Conservation (phyloP, 2,329 filamentous ascomycete genomes). For the Pyricularia sp. region DNA sequence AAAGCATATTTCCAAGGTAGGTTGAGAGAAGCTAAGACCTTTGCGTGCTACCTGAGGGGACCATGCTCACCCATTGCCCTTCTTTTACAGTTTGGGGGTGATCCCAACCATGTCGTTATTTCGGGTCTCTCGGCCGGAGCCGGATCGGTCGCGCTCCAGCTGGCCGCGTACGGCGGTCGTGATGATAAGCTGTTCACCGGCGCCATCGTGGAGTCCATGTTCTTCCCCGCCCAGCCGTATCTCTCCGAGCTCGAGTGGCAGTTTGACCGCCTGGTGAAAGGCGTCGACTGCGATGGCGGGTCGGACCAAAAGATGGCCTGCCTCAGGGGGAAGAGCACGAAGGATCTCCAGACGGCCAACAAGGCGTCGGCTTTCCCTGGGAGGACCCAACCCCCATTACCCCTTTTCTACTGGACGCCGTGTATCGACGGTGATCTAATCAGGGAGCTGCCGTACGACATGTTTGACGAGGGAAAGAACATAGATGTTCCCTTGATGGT, state of each 20-base stretch:
- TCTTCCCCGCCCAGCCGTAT: slow-evolving; percentile 33
- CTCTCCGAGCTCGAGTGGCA: slow-evolving; percentile 22
- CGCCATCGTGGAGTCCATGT: slow-evolving; percentile 32
- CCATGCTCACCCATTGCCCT: neutral
- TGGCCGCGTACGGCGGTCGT: slow-evolving; percentile 28
- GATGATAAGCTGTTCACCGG: slow-evolving; percentile 32
- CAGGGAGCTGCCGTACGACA: slow-evolving; percentile 24
- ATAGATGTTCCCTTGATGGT: slow-evolving; percentile 30
- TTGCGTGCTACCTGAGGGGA: neutral
- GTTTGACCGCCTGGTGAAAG: slow-evolving; percentile 7
- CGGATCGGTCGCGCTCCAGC: slow-evolving; percentile 6
- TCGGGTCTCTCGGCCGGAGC: slow-evolving; percentile 9
- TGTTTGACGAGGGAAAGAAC: slow-evolving; percentile 27
- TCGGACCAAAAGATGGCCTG: slow-evolving; percentile 22
- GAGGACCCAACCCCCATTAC: slow-evolving; percentile 14
- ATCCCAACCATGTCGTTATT: slow-evolving; percentile 7
- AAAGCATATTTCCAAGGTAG: slow-evolving; percentile 31
- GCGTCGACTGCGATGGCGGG: slow-evolving; percentile 20
- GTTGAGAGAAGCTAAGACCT: neutral
- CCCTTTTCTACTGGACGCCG: slow-evolving; percentile 38
- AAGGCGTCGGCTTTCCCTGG: slow-evolving; percentile 25
- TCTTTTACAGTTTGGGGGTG: slow-evolving; percentile 11
- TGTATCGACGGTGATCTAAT: slow-evolving; percentile 35
- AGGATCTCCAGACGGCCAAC: slow-evolving; percentile 30
- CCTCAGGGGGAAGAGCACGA: slow-evolving; percentile 22